Evolutionary conservation across 2,329 filamentous ascomycete species (phyloP), one percentile per base, ranked within the genome.

Genomic region (Pseudovirgaria hyperparasitica): DNA sequence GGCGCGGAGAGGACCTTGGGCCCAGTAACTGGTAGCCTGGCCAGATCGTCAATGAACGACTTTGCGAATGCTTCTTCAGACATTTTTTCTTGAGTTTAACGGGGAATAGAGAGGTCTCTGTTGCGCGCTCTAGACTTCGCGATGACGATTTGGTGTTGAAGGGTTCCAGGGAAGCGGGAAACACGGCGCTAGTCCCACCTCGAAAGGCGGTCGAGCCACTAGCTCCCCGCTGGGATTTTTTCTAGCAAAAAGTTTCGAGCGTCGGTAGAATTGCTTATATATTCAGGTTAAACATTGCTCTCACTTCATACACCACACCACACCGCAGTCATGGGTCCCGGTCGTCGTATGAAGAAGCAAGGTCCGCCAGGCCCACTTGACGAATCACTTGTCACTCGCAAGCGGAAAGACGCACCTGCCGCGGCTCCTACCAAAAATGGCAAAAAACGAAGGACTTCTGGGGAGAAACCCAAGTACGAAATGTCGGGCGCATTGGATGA

Each of bases 311-410:
- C 20, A 25, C 4, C 16, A 12, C 10, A 23, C 10, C 6, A 14
- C 19, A 23, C 7, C 23, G 17, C 25, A 13, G 13, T 17, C 12
- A 93, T 93, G 86, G 86, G 84, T 64, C 72, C 75, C 36, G 82
- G 85, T 54, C 80, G 85, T 53, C 82, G 86, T 46, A 92, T 94
- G 77, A 82, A 86, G 57, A 94, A 94, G 62, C 90, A 96, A 70
- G 87, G 85, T 30, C 67, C 78, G 38, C 90, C 90, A 28, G 72
- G 79, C 46, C 68, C 79, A 38, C 69, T 94, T 39, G 82, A 90
- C 39, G 82, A 93, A 41, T 62, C 52, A 39, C 46, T 80, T 46
- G 76, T 78, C 44, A 75, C 76, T 26, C 84, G 76, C 48, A 94
- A 96, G 70, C 73, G 86, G 52, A 96, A 96, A 65, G 65, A 81